Conservation (phyloP, 768 basidiomycete genomes). For the Suillus occidentalis region DNA sequence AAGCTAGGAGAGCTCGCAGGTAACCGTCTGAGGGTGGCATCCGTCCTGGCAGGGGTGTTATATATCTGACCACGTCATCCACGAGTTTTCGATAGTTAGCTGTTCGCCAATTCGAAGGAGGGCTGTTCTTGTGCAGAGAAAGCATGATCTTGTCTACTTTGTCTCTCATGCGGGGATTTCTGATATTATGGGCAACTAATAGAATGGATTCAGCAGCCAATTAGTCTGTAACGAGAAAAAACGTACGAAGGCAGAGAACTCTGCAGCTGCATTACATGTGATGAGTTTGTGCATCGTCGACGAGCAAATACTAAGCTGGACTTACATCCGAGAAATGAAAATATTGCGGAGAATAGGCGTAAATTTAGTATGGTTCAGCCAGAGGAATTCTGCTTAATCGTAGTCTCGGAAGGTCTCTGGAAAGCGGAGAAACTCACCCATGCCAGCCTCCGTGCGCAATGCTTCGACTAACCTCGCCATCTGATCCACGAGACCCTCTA, state of each 20-base stretch:
- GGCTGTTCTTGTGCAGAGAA: conserved; percentile 4
- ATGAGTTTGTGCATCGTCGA: neutral
- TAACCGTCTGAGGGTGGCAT: conserved; percentile 4
- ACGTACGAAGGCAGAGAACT: conserved; percentile 48
- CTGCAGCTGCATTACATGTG: conserved; percentile 39
- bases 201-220: conserved; percentile 15
- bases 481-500: conserved; percentile 14
- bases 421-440: conserved; percentile 22
- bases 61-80: conserved; percentile 6
- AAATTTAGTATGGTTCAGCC: conserved; percentile 12
- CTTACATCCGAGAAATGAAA: conserved; percentile 52
- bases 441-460: conserved; percentile 29
- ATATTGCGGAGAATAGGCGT: conserved; percentile 30
- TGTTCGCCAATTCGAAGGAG: conserved; percentile 1
- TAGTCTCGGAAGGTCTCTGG: neutral
- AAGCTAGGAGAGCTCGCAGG: conserved; percentile 16
- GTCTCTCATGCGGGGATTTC: neutral
- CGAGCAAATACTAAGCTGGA: neutral
- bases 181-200: conserved; percentile 37
- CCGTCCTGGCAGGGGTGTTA: neutral
- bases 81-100: conserved; percentile 15
- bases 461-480: conserved; percentile 28
- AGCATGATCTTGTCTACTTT: conserved; percentile 15
- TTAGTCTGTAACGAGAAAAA: neutral
- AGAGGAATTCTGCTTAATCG: neutral